Evolutionary conservation across 108 stramenopile species (phyloP), one percentile per base, ranked within the genome.

Genomic region (Fragilaria radians): DNA sequence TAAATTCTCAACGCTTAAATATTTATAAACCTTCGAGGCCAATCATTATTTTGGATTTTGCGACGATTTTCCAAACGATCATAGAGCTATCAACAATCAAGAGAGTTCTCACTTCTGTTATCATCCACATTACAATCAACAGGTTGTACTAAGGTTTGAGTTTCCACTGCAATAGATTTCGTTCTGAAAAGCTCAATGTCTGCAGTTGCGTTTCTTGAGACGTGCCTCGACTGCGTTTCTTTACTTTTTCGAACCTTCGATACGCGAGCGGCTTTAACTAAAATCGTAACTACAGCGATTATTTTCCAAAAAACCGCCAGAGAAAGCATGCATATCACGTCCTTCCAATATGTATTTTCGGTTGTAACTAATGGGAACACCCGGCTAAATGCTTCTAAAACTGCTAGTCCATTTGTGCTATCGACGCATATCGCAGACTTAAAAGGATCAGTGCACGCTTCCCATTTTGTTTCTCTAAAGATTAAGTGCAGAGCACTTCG

Each of bases 301-400:
- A 54, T 18, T 14, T 60, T 60, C 28, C 29, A 60, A n/a, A 60
- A 60, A 17, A 60, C 2, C 19, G 5, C 70, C 42, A 65, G 51
- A 19, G 24, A 36, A 9, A 65, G 9, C 27, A 71, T 22, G 50
- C 54, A 50, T 11, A 23, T 18, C 36, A 65, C 27, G 27, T 71
- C 64, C 22, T 14, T 17, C 18, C 25, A 54, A 7, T 29, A 50
- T 14, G 42, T 58, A 31, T 65, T 56, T n/a, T 65, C 57, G 21
- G 58, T 28, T 2, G 32, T n/a, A 18, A 65, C 28, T 22, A 71
- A 7, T 7, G 70, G 63, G 32, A 65, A 46, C 7, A 65, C 52
- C 25, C 42, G 22, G 23, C 28, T 47, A 27, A 71, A 48, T 5
- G 27, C 64, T 30, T 36, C 57, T 54, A 72, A 30, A 5, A 66